Percentiles rank a stretch among this genome's conserved stretches.
These are phyloP conservation scores for Kodamaea sagamina DNA, from an alignment of 805 yeast species.

Conservation along the genomic window DNA sequence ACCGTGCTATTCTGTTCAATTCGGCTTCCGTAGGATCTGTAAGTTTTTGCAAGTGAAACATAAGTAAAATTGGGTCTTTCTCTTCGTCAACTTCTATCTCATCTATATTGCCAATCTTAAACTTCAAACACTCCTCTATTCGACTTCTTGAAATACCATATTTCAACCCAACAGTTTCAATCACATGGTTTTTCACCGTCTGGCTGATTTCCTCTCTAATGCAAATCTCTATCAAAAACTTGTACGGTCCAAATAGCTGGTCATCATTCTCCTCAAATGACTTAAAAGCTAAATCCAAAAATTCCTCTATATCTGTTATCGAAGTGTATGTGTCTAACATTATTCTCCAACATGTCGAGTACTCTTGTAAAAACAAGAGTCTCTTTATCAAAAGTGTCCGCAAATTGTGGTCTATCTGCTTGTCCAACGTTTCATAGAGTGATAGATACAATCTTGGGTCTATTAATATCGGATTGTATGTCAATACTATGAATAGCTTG, in stretches of 20 bases:
- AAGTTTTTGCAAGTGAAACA: constrained; percentile 13
- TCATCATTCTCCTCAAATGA: constrained; percentile 22
- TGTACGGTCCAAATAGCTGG: constrained; percentile 28
- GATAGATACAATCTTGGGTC: constrained; percentile 30
- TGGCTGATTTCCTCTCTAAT: constrained; percentile 8
- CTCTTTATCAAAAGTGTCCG: constrained; percentile 27
- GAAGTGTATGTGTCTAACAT: constrained; percentile 28
- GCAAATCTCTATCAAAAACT: constrained; percentile 23
- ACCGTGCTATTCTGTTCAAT: background rate
- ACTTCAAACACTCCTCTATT: constrained; percentile 8
- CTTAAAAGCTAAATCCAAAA: constrained; percentile 29
- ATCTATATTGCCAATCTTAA: constrained; percentile 7
- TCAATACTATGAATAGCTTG: constrained; percentile 29
- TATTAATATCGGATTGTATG: constrained; percentile 35
- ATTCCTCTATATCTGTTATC: constrained; percentile 40
- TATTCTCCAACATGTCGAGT: constrained; percentile 33
- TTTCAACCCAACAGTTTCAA: constrained; percentile 17
- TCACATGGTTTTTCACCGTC: constrained; percentile 16
- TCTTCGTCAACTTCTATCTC: background rate
- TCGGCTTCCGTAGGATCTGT: background rate
- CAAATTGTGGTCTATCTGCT: constrained; percentile 21
- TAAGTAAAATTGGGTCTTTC: constrained; percentile 5
- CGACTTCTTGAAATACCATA: constrained; percentile 11
- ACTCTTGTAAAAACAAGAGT: constrained; percentile 34
- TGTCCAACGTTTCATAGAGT: constrained; percentile 19